Conservation (phyloP, 805 yeast species). For the Cephaloascus albidus region DNA sequence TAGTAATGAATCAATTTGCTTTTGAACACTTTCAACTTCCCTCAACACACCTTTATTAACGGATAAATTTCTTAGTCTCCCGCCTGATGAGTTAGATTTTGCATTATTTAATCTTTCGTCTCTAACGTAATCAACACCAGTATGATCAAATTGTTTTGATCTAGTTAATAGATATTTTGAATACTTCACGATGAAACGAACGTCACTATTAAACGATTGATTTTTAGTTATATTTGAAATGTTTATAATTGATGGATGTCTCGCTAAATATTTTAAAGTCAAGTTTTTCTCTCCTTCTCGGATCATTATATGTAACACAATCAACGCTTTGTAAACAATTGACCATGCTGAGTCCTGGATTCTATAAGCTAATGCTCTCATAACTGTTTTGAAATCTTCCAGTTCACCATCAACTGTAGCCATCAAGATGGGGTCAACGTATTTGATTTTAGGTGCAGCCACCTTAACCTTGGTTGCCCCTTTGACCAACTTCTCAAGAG, state of each 20-base stretch:
- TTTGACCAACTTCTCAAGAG: constrained; percentile 69
- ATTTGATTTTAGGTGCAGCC: constrained; percentile 98
- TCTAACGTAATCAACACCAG: constrained; percentile 70
- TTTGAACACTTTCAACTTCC: constrained; percentile 78
- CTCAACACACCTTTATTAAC: constrained; percentile 76
- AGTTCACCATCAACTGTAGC: constrained; percentile 44
- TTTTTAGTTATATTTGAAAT: constrained; percentile 22
- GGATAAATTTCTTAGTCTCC: constrained; percentile 53
- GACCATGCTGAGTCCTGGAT: constrained; percentile 85
- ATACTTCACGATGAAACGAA: constrained; percentile 54
- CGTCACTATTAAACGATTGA: constrained; percentile 30
- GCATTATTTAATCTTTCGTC: constrained; percentile 43
- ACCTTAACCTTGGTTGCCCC: constrained; percentile 71
- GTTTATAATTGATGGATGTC: constrained; percentile 41
- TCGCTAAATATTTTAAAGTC: constrained; percentile 51
- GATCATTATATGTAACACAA: constrained; percentile 83
- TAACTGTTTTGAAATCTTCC: constrained; percentile 58
- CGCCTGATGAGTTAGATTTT: constrained; percentile 36
- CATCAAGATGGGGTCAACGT: constrained; percentile 85
- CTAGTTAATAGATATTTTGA: constrained; percentile 61
- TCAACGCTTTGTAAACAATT: constrained; percentile 74
- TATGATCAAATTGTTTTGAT: constrained; percentile 56
- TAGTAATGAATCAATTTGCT: constrained; percentile 68
- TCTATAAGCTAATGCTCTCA: constrained; percentile 52
- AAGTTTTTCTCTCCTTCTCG: constrained; percentile 82